Evolutionary conservation across 257 asterid species (phyloP).

Genomic region (Knoxia roxburghii): DNA sequence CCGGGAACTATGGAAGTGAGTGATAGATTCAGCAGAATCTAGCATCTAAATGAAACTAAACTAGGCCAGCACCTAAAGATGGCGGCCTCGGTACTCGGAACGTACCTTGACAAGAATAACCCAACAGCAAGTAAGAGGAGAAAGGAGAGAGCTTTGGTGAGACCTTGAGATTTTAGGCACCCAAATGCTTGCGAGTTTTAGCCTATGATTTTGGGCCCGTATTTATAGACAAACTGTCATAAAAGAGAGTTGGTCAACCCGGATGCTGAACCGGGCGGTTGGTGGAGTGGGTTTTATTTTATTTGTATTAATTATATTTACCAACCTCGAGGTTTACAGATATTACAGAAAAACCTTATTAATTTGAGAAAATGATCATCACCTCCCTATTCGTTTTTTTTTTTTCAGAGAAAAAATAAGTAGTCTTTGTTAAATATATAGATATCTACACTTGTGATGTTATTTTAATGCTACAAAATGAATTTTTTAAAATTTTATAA

Average conservation of each 20-base stretch:
- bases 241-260: constrained; percentile 1
- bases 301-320: background rate
- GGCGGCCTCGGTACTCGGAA: background rate
- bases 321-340: too few relatives aligned
- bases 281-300: background rate
- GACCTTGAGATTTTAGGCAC: constrained; percentile 5
- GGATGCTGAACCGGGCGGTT: background rate
- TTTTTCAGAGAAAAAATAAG: too few relatives aligned
- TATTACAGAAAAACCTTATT: too few relatives aligned
- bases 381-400: too few relatives aligned
- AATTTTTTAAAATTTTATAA: too few relatives aligned
- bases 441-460: too few relatives aligned
- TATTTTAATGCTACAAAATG: too few relatives aligned
- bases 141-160: constrained; percentile 8
- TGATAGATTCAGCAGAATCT: background rate
- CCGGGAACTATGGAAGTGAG: background rate
- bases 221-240: constrained; percentile 23
- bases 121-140: constrained; percentile 8
- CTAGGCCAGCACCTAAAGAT: background rate
- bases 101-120: constrained; percentile 17
- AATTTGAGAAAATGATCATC: too few relatives aligned
- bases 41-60: too few relatives aligned
- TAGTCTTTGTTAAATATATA: too few relatives aligned
- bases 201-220: background rate
- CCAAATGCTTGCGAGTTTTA: constrained; percentile 26